Base-by-base conservation (phyloP, 192 early-diverging fungal species). In the Podila horticola region DNA sequence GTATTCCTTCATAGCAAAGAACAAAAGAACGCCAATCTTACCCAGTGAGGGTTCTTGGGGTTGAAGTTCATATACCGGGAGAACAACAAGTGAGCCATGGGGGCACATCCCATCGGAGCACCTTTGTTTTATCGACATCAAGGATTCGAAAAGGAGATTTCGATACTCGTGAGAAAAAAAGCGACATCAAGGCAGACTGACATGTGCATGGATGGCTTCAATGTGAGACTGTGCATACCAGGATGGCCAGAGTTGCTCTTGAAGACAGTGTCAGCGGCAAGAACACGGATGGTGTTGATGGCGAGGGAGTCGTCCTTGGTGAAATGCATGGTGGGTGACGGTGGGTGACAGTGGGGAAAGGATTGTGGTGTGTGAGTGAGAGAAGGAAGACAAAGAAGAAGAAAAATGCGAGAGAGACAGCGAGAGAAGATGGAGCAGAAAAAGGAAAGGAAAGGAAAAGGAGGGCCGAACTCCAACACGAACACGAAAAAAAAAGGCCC, bases 91-190 rank as follows among this genome's bases (percentile, higher is more conserved):
- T 97, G 93, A 15, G 94, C 94, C 90, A 99, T 93, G 12, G 97
- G 97, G 58, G 97, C 98, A 69, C 94, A 97, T 19, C 98, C 98
- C 94, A 99, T 97, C 12, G 98, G 98, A 36, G 97, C 97, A 64
- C 97, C 88, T 90, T 64, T 55, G 4, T 19, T 50, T 36, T 2
- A 33, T 28, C 8, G 60, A 50, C n/a, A 19, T 19, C 26, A 11
- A 8, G 30, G 10, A 58, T 28, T 15, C 13, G 36, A 4, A 45
- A 45, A 45, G 15, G 41, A 1, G 41, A 45, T 45, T 45, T 36
- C 28, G 29, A 36, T 22, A 57, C 5, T 50, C 60, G 62, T 74
- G 60, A 66, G 63, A 63, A 69, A 62, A 61, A 55, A 50, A 24
- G 26, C n/a, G 57, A 70, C 15, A 58, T 41, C 20, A 24, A 31